Percentiles rank a stretch among this genome's conserved stretches.
Evolutionary conservation across 768 basidiomycete species (phyloP).

Genomic region (Kockovaella imperatae): DNA sequence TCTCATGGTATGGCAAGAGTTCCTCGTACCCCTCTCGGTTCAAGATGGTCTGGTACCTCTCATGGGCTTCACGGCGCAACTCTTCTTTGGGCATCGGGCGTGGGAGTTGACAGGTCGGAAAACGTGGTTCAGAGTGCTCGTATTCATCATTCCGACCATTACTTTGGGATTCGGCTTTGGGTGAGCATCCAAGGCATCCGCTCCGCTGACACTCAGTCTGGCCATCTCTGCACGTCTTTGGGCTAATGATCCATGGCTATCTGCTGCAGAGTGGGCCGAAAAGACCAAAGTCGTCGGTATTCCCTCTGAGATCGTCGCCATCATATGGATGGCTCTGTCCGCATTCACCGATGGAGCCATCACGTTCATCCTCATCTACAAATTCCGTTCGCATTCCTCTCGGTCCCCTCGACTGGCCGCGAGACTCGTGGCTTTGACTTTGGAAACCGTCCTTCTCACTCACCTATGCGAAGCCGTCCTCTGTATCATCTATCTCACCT

Average conservation of each 20-base stretch:
- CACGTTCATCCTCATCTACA: constrained; percentile 22
- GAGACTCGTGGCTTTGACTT: constrained; percentile 28
- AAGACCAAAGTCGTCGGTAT: constrained; percentile 21
- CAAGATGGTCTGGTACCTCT: constrained; percentile 40
- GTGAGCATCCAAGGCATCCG: constrained; percentile 19
- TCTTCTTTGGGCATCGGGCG: constrained; percentile 35
- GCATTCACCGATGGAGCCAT: constrained; percentile 31
- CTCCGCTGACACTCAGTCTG: constrained; percentile 13
- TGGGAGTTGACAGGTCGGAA: constrained; percentile 23
- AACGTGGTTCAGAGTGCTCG: constrained; percentile 23
- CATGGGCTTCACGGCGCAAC: constrained; percentile 34
- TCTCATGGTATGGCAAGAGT: constrained; percentile 30
- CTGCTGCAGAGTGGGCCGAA: constrained; percentile 7
- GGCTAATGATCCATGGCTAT: constrained; percentile 30
- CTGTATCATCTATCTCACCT: constrained; percentile 37
- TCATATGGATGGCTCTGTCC: constrained; percentile 39
- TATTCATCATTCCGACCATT: constrained; percentile 16
- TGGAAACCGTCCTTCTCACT: constrained; percentile 38
- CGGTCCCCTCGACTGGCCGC: constrained; percentile 8
- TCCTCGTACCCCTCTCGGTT: constrained; percentile 34
- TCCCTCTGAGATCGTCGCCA: constrained; percentile 36
- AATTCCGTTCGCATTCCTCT: constrained; percentile 20
- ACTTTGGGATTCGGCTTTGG: constrained; percentile 25
- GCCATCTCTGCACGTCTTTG: constrained; percentile 35
- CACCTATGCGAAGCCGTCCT: constrained; percentile 33